Evolutionary conservation across 2,329 filamentous ascomycete species (phyloP).

Genomic region (Cryoendolithus antarcticus): DNA sequence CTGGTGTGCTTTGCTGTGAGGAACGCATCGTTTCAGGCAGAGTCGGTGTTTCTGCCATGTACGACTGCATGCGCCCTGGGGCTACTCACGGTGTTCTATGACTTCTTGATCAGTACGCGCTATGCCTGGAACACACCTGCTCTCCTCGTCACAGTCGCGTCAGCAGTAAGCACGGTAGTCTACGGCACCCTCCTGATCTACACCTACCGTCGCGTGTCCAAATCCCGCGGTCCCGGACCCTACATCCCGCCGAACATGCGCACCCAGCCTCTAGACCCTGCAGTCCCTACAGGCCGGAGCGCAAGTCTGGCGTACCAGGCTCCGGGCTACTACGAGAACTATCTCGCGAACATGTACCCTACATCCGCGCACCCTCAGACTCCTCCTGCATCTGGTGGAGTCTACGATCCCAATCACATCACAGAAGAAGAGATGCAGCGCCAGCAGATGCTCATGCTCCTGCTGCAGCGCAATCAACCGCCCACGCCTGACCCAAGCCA

Average conservation of each 20-base stretch:
- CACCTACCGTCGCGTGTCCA: constrained; percentile 4
- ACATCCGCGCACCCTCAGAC: constrained; percentile 13
- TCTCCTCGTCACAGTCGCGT: constrained; percentile 29
- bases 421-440: constrained; percentile 38
- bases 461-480: constrained; percentile 22
- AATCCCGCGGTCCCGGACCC: constrained; percentile 4
- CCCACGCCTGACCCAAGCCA: constrained; percentile 20
- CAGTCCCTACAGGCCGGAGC: not conserved
- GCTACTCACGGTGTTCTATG: constrained; percentile 36
- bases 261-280: too few species aligned
- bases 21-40: constrained; percentile 34
- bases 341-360: constrained; percentile 36
- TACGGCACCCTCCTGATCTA: constrained; percentile 31
- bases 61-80: constrained; percentile 34
- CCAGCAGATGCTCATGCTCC: constrained; percentile 38
- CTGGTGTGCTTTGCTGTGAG: constrained; percentile 36
- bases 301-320: constrained; percentile 19
- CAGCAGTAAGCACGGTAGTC: constrained; percentile 27
- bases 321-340: constrained; percentile 32
- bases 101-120: constrained; percentile 30
- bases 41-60: constrained; percentile 34
- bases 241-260: not conserved
- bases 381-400: constrained; percentile 5
- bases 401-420: constrained; percentile 22
- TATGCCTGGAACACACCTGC: constrained; percentile 33